Percentiles rank a stretch among this genome's conserved stretches.
Conservation (phyloP, 2,329 filamentous ascomycete species). For the Apiospora kogelbergensis region DNA sequence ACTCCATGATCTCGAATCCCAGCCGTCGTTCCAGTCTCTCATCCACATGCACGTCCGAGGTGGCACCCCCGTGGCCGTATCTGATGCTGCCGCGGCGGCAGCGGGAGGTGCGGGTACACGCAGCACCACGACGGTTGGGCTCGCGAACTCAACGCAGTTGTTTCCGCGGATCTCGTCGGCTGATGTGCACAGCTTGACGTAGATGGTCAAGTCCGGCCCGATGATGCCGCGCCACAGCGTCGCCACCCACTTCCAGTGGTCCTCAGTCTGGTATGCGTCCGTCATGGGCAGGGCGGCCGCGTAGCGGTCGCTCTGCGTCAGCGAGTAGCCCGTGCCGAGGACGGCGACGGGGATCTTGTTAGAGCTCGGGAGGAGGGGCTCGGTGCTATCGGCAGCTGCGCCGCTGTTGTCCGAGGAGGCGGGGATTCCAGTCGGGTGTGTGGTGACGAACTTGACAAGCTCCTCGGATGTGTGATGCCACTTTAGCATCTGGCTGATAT, state of each 20-base stretch:
- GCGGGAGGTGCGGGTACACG: constrained; percentile 36
- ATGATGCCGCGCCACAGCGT: constrained; percentile 87
- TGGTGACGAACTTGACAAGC: constrained; percentile 57
- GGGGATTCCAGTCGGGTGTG: constrained; percentile 14
- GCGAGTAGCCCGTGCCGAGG: constrained; percentile 74
- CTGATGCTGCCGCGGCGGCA: constrained; percentile 17
- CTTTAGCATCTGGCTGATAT: constrained; percentile 64
- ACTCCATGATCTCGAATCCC: constrained; percentile 87
- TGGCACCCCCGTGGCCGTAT: background rate
- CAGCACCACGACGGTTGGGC: constrained; percentile 55
- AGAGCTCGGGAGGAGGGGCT: constrained; percentile 9
- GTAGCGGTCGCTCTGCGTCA: constrained; percentile 75
- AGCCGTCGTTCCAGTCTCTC: constrained; percentile 73
- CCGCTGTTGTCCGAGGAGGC: background rate
- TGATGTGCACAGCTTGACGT: constrained; percentile 45
- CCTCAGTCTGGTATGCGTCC: constrained; percentile 76
- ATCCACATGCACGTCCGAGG: constrained; percentile 43
- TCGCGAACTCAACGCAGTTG: constrained; percentile 58
- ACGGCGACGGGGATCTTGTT: constrained; percentile 66
- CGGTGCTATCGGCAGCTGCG: background rate
- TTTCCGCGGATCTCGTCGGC: constrained; percentile 15
- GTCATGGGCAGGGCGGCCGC: constrained; percentile 72
- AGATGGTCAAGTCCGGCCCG: constrained; percentile 77
- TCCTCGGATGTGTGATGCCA: constrained; percentile 78
- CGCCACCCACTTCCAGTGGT: constrained; percentile 98